Evolutionary conservation across 148 eudicot genomes (phyloP).

Genomic region (Camellia sinensis): DNA sequence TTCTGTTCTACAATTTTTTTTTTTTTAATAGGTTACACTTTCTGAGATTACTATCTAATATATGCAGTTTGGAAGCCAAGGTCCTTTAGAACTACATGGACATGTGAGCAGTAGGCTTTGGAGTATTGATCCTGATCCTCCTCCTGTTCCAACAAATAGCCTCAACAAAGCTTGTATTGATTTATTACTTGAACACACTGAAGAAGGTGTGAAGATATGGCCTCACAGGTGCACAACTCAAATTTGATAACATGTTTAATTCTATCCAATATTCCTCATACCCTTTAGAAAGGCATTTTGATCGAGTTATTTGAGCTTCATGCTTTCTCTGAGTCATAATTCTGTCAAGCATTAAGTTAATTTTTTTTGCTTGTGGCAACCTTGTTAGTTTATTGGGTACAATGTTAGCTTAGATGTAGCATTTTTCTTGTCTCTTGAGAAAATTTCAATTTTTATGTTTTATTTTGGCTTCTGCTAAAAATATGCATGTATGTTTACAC

Average conservation of each 20-base stretch:
- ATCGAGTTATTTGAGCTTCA: constrained; percentile 7
- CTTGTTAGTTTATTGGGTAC: not conserved
- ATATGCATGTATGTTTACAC: not conserved
- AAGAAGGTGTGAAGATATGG: constrained; percentile 68
- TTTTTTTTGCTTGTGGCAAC: not conserved
- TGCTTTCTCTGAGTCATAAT: not conserved
- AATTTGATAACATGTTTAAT: constrained; percentile 3
- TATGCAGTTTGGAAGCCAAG: constrained; percentile 65
- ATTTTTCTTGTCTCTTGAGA: not conserved
- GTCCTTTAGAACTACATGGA: constrained; percentile 69
- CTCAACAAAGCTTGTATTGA: constrained; percentile 52
- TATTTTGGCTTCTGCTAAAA: not conserved
- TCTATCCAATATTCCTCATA: constrained; percentile 5
- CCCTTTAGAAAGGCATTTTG: constrained; percentile 2
- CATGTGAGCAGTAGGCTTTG: constrained; percentile 77
- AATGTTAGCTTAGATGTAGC: not conserved
- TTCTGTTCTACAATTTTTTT: not conserved
- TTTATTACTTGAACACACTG: constrained; percentile 69
- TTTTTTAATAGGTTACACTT: not conserved
- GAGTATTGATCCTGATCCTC: constrained; percentile 58
- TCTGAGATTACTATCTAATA: not conserved
- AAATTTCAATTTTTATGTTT: not conserved
- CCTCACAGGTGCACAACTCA: constrained; percentile 52
- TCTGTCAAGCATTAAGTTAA: not conserved
- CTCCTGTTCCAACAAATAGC: constrained; percentile 44